Base-by-base conservation (phyloP, 192 early-diverging fungal species). In the Podila minutissima region DNA sequence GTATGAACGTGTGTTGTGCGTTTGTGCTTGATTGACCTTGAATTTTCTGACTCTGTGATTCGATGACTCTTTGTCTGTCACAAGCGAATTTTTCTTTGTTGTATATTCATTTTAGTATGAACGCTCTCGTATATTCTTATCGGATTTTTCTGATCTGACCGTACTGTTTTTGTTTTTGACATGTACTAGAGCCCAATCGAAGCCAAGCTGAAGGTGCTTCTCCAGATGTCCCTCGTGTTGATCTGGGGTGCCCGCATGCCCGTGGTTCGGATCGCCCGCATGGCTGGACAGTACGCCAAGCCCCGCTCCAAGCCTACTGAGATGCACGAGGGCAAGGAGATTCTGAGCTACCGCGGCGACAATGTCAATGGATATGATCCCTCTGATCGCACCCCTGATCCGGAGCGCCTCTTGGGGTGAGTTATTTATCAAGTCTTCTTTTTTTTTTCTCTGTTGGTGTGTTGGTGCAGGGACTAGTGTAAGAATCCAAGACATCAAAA, bases 261-360 rank as follows among this genome's bases (percentile, higher is more conserved):
- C 4, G 91, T 99, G 20, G 94, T 97, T 33, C 91, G 97, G 51
- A 97, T 99, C 69, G 97, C 95, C 32, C 92, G 97, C 64, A 98
- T 99, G 95, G 97, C 94, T 17, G 97, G 97, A 6, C 96, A 98
- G 85, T 98, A 98, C 84, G 97, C 97, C 59, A 98, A 98, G 86
- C 97, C 97, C n/a, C 91, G 97, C 62, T 96, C 94, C 38, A 95
- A 90, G 74, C 92, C 95, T 4, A 95, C 87, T 31, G 97, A 99
- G 76, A 91, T 90, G 59, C 83, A 94, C 35, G 84, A 95, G 71
- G 97, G 96, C 59, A 82, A 88, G 58, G 88, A 92, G 66, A 93
- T 97, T 73, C 66, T 86, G 59, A 93, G 96, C 38, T 99, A 93
- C 90, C 90, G 97, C 57, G 97, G 97, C 53, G 97, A 98, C 85